Base-by-base conservation (phyloP, 176 grass and related monocot species). In the Zoysia pacifica region DNA sequence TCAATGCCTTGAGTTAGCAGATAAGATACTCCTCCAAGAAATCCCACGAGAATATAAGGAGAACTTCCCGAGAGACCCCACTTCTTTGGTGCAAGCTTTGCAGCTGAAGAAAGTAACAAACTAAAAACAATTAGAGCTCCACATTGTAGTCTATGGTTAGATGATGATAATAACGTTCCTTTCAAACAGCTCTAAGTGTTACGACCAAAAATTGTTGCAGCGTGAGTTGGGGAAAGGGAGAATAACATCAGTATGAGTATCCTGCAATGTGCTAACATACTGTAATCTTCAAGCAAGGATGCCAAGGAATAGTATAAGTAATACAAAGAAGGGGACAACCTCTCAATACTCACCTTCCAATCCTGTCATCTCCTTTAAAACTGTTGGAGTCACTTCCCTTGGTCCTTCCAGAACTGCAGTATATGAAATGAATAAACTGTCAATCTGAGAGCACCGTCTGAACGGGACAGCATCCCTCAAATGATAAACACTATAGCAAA, bases 31-130 rank as follows among this genome's bases (percentile, higher is more conserved):
- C 86, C 92, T 62, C 86, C 86, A 76, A 99, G 70, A 72, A 87
- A 91, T 80, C 81, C 88, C 79, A 86, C 9, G 59, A 94, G 76
- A 80, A 85, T 76, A 74, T 93, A 83, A 0, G 67, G 88, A 82
- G 92, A 94, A 83, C 50, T 91, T 79, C 96, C 90, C 0, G 86
- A 93, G 12, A 87, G 79, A 58, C 92, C 96, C 92, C 96, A 95
- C 51, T 95, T 99, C 88, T 95, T 91, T 69, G 90, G 96, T 47
- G 92, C 90, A 72, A 99, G 90, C 55, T 95, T 91, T 69, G 52
- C 76, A 76, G 92, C 96, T 99, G 68, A 84, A 12, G n/a, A 76
- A 85, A 79, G 38, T 20, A 74, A 89, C 4, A 42, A 11, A 85
- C 1, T 15, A 45, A 73, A 65, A 46, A 70, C 74, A 49, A 84